A percentile compares a stretch with the other conserved stretches of the same genome.
Evolutionary conservation across 306 rosid species (phyloP).

Genomic region (Biancaea sappan): DNA sequence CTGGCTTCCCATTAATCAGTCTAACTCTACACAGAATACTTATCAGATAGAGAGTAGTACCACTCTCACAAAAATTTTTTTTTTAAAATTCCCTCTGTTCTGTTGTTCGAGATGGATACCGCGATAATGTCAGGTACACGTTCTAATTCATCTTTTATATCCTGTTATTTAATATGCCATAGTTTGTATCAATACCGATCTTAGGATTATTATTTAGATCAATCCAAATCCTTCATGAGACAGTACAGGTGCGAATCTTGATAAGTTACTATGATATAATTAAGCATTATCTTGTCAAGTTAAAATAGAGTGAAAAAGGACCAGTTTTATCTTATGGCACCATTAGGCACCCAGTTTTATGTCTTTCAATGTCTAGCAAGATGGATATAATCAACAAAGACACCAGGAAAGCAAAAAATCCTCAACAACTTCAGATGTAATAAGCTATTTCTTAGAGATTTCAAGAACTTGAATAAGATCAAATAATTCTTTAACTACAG

Average conservation of each 20-base stretch:
- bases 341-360: background rate
- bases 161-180: too few relatives aligned
- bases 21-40: too few relatives aligned
- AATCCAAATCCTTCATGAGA: too few relatives aligned
- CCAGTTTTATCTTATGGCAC: background rate
- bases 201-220: too few relatives aligned
- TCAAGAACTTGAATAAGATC: conserved; percentile 8
- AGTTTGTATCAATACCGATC: too few relatives aligned
- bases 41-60: too few relatives aligned
- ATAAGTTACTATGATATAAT: background rate
- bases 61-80: too few relatives aligned
- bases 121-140: too few relatives aligned
- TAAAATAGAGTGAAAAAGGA: background rate
- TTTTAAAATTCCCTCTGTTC: too few relatives aligned
- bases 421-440: background rate
- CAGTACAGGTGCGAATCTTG: background rate
- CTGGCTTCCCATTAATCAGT: too few relatives aligned
- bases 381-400: background rate
- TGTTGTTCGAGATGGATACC: too few relatives aligned
- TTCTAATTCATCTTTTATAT: too few relatives aligned
- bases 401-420: conserved; percentile 15
- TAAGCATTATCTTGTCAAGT: background rate
- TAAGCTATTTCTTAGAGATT: background rate
- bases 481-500: conserved; percentile 4
- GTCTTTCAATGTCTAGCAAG: conserved; percentile 5